Conservation (phyloP, 768 basidiomycete species). For the Rhodosporidiobolus sp. region DNA sequence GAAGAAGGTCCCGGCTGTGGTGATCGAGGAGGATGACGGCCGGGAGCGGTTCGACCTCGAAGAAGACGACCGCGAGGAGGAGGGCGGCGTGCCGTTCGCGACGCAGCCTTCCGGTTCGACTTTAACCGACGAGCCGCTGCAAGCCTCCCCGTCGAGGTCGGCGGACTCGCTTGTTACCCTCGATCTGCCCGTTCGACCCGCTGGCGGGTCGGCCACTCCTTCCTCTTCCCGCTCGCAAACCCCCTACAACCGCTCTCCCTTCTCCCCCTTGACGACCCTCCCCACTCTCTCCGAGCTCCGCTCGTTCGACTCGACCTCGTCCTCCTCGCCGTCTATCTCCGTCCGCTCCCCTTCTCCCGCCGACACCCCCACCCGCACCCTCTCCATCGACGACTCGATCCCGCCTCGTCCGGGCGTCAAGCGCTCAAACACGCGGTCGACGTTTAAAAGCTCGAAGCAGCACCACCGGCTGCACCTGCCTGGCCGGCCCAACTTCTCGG, state of each 20-base stretch:
- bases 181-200: neutral
- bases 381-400: slow-evolving; percentile 13
- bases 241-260: neutral
- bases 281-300: neutral
- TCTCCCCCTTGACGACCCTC: neutral
- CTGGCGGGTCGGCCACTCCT: neutral
- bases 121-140: neutral
- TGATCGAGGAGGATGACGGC: slow-evolving; percentile 1
- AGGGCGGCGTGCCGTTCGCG: neutral
- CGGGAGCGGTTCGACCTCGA: neutral
- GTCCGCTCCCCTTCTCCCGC: neutral
- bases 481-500: neutral
- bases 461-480: neutral
- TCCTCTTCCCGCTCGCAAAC: neutral
- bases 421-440: neutral
- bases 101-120: neutral
- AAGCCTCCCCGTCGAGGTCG: neutral
- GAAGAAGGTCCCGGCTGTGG: neutral
- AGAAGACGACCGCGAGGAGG: neutral
- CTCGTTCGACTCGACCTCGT: neutral
- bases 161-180: slow-evolving; percentile 13
- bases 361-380: slow-evolving; percentile 3
- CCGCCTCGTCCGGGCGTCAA: neutral
- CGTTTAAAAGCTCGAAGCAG: neutral
- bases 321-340: neutral